These are phyloP conservation scores for Pyrenula aspistea DNA, from an alignment of 495 filamentous ascomycete species.

Conservation along the genomic window DNA sequence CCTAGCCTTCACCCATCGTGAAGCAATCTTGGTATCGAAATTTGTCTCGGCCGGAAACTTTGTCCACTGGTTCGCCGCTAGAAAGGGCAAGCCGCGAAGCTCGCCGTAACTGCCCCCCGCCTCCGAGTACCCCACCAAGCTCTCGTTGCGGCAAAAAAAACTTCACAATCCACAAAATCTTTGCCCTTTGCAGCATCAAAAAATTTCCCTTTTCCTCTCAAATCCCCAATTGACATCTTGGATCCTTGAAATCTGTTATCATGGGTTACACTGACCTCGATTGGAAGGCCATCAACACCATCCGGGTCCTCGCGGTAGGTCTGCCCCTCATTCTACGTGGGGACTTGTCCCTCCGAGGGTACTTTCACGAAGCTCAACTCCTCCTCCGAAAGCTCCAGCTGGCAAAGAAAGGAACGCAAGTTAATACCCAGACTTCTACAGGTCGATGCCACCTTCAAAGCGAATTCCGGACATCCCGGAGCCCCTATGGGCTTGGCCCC, in stretches of 20 bases:
- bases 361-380: background rate
- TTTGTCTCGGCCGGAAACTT: no score
- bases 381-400: background rate
- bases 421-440: conserved; percentile 22
- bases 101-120: background rate
- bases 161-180: background rate
- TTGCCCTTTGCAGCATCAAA: background rate
- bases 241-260: conserved; percentile 35
- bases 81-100: background rate
- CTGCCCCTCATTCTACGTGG: conserved; percentile 12
- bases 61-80: background rate
- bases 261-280: conserved; percentile 87
- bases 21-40: background rate
- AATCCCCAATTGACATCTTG: background rate
- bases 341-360: no score
- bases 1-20: no score
- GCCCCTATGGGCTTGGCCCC: conserved; percentile 99
- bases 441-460: conserved; percentile 93
- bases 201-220: background rate
- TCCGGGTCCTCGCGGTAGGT: conserved; percentile 89
- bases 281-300: conserved; percentile 90
- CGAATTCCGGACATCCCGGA: conserved; percentile 97
- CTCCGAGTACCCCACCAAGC: background rate
- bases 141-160: background rate
- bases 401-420: no score